These are phyloP conservation scores for Cubamyces sp. DNA, from an alignment of 768 basidiomycete genomes.

Conservation along the genomic window DNA sequence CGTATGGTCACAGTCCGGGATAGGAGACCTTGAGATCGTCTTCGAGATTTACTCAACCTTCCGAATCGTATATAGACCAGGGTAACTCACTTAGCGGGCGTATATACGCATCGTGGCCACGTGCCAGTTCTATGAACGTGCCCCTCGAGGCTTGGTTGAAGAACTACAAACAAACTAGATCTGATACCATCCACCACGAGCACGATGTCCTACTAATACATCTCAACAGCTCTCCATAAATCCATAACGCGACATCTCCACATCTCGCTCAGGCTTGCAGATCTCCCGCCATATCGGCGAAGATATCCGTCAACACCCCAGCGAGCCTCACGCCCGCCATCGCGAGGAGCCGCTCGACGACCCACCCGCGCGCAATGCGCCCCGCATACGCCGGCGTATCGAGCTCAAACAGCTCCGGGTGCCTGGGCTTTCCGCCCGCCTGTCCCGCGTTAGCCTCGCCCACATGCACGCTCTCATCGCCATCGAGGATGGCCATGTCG, in stretches of 20 bases:
- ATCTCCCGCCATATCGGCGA: constrained; percentile 14
- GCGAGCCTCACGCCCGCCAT: constrained; percentile 87
- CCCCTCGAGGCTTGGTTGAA: too few relatives aligned
- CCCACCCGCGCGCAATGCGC: constrained; percentile 61
- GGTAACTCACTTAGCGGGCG: too few relatives aligned
- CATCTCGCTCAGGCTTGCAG: background rate
- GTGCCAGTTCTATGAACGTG: too few relatives aligned
- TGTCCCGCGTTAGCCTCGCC: too few relatives aligned
- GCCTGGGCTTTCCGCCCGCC: constrained; percentile 24
- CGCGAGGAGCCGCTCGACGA: constrained; percentile 82
- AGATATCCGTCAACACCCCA: constrained; percentile 57
- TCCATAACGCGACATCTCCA: background rate
- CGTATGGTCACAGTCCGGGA: too few relatives aligned
- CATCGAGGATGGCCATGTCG: constrained; percentile 20
- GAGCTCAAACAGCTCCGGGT: constrained; percentile 61
- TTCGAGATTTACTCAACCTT: too few relatives aligned
- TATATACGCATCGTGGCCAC: too few relatives aligned
- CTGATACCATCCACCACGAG: too few relatives aligned
- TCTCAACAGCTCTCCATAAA: background rate
- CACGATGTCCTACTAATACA: background rate
- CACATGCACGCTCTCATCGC: constrained; percentile 11
- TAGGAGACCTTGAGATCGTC: too few relatives aligned
- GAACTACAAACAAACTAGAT: too few relatives aligned
- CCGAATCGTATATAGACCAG: too few relatives aligned
- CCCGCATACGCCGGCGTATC: constrained; percentile 84